Evolutionary conservation across 2,329 filamentous ascomycete genomes (phyloP).

Genomic region (Talaromyces sp.): DNA sequence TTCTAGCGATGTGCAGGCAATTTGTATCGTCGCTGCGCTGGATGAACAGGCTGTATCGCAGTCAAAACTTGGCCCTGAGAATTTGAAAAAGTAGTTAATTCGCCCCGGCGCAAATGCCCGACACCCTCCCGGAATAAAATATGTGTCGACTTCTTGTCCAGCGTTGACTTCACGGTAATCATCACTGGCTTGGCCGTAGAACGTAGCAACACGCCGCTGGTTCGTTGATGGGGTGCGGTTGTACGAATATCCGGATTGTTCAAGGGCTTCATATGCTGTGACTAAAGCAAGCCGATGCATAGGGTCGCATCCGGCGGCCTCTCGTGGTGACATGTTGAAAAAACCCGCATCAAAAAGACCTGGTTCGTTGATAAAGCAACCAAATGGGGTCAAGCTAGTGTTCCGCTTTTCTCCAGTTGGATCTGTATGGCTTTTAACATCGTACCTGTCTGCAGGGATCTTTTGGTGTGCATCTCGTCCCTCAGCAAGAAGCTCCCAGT

Average conservation of each 20-base stretch:
- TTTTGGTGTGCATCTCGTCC: conserved; percentile 28
- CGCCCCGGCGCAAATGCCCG: conserved; percentile 56
- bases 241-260: conserved; percentile 70
- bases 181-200: conserved; percentile 68
- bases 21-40: conserved; percentile 1
- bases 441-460: conserved; percentile 48
- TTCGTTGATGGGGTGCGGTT: conserved; percentile 63
- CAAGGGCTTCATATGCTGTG: conserved; percentile 74
- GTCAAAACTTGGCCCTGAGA: conserved; percentile 32
- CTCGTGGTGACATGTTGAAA: conserved; percentile 59
- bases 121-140: conserved; percentile 59
- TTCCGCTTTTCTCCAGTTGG: conserved; percentile 28
- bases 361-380: conserved; percentile 35
- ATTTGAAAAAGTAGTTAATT: conserved; percentile 41
- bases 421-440: conserved; percentile 30
- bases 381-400: conserved; percentile 26
- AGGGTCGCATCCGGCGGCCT: conserved; percentile 60
- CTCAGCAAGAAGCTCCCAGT: conserved; percentile 29
- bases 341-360: conserved; percentile 36
- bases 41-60: conserved; percentile 6
- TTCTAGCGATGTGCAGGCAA: not conserved
- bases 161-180: conserved; percentile 62
- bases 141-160: conserved; percentile 63
- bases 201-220: conserved; percentile 60
- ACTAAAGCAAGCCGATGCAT: conserved; percentile 73